Percentiles rank a stretch among this genome's conserved stretches.
These are phyloP conservation scores for Xylaria sp. DNA, from an alignment of 2,329 filamentous ascomycete species.

Conservation along the genomic window DNA sequence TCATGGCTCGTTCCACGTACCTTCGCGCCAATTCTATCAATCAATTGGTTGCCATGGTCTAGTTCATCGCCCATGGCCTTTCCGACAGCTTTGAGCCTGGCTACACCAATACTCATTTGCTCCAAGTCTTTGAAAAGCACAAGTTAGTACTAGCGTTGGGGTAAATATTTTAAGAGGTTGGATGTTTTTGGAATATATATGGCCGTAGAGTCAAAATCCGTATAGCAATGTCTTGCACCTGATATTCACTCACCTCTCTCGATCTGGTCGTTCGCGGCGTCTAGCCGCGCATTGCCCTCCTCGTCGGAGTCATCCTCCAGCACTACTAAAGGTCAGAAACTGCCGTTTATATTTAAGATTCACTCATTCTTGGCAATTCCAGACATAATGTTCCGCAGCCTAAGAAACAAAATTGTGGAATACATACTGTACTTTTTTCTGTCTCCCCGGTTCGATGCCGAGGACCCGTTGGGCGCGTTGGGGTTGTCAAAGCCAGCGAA, in stretches of 20 bases:
- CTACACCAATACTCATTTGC: slow-evolving; percentile 33
- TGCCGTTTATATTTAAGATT: neutral
- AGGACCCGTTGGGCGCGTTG: slow-evolving; percentile 41
- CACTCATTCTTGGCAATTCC: neutral
- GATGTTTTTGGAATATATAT: neutral
- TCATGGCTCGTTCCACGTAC: slow-evolving; percentile 55
- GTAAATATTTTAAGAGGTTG: neutral
- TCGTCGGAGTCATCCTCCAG: slow-evolving; percentile 45
- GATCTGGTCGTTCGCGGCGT: slow-evolving; percentile 69
- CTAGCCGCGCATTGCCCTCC: slow-evolving; percentile 61
- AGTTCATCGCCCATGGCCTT: slow-evolving; percentile 79
- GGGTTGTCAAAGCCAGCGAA: slow-evolving; percentile 55
- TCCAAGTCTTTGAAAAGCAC: slow-evolving; percentile 28
- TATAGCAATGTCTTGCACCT: neutral
- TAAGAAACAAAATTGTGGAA: neutral
- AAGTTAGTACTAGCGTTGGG: slow-evolving; percentile 24
- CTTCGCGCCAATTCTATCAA: slow-evolving; percentile 82
- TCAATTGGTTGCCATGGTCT: slow-evolving; percentile 77
- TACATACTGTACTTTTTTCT: slow-evolving; percentile 70
- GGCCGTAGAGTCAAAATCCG: neutral
- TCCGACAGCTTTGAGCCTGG: slow-evolving; percentile 59
- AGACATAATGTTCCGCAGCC: neutral
- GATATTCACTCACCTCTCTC: slow-evolving; percentile 54
- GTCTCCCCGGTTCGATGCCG: slow-evolving; percentile 62
- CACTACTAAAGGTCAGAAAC: slow-evolving; percentile 23